Evolutionary conservation across 2,329 filamentous ascomycete species (phyloP).

Genomic region (Didymosphaeria variabile): DNA sequence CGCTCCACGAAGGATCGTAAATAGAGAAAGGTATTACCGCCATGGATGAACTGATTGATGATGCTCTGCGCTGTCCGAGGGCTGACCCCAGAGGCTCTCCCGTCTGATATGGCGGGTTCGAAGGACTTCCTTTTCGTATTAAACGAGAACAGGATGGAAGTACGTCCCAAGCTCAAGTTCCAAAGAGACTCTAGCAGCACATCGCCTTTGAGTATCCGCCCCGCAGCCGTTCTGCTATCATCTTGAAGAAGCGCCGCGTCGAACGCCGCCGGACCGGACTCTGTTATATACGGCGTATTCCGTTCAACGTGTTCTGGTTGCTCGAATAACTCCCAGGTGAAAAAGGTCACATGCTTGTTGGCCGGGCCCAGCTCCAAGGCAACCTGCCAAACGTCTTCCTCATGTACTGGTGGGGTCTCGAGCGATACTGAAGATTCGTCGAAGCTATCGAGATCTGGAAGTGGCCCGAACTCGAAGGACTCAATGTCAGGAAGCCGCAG

Average conservation of each 20-base stretch:
- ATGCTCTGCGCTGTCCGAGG: slow-evolving; percentile 62
- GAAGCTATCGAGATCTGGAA: slow-evolving; percentile 45
- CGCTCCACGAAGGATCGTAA: slow-evolving; percentile 49
- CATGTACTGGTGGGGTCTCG: slow-evolving; percentile 35
- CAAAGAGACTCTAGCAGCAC: slow-evolving; percentile 63
- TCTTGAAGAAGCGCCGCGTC: slow-evolving; percentile 65
- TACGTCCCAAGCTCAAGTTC: slow-evolving; percentile 73
- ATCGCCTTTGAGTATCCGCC: slow-evolving; percentile 49
- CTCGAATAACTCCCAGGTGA: slow-evolving; percentile 76
- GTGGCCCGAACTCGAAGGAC: slow-evolving; percentile 50
- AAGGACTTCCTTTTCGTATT: slow-evolving; percentile 64
- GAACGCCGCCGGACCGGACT: slow-evolving; percentile 71
- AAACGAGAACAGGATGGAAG: slow-evolving; percentile 75
- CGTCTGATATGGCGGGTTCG: slow-evolving; percentile 53
- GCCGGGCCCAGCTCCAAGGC: slow-evolving; percentile 44
- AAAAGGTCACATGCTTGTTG: slow-evolving; percentile 54
- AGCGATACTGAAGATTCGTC: slow-evolving; percentile 43
- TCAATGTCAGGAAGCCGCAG: slow-evolving; percentile 51
- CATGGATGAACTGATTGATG: slow-evolving; percentile 53
- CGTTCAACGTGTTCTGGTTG: slow-evolving; percentile 51
- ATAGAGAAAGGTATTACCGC: slow-evolving; percentile 48
- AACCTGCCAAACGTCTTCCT: slow-evolving; percentile 51
- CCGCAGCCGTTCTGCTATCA: slow-evolving; percentile 52
- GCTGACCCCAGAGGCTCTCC: slow-evolving; percentile 62
- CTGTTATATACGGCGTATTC: slow-evolving; percentile 68